Percentiles rank a stretch among this genome's conserved stretches.
Conservation (phyloP, 2,329 filamentous ascomycete species). For the Pseudocercospora cruenta region DNA sequence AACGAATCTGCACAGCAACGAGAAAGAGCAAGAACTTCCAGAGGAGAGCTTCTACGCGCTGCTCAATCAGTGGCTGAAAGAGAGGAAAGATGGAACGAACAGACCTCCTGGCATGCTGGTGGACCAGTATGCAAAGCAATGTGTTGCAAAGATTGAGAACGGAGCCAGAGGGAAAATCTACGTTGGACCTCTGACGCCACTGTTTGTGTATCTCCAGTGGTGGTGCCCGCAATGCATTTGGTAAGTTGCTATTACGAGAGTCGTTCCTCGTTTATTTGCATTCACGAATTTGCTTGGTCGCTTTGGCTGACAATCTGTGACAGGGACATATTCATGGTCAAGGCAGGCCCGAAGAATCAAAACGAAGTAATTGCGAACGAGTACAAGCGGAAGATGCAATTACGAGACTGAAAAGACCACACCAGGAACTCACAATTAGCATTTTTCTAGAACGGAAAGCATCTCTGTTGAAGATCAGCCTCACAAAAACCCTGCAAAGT, state of each 20-base stretch:
- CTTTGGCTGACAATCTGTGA: neutral
- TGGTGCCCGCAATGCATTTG: slow-evolving; percentile 25
- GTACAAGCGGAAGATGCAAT: slow-evolving; percentile 1
- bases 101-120: slow-evolving; percentile 22
- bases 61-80: slow-evolving; percentile 17
- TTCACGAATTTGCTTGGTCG: neutral
- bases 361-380: slow-evolving; percentile 14
- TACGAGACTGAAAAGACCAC: neutral
- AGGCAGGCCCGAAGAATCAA: slow-evolving; percentile 13
- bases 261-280: neutral
- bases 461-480: neutral
- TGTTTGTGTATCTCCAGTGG: slow-evolving; percentile 23
- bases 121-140: slow-evolving; percentile 19
- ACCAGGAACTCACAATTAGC: too few species aligned
- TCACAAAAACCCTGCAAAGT: neutral
- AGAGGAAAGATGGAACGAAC: slow-evolving; percentile 21
- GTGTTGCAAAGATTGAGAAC: slow-evolving; percentile 19
- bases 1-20: slow-evolving; percentile 24
- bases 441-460: neutral
- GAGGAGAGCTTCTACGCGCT: slow-evolving; percentile 13
- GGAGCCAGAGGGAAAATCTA: slow-evolving; percentile 21
- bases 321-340: slow-evolving; percentile 17
- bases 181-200: slow-evolving; percentile 19
- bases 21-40: slow-evolving; percentile 16
- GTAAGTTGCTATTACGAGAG: slow-evolving; percentile 8